Percentiles rank a stretch among this genome's conserved stretches.
phyloP scores from a whole-genome alignment of 164 flowering plant genomes.

The Warburgia ugandensis region DNA sequence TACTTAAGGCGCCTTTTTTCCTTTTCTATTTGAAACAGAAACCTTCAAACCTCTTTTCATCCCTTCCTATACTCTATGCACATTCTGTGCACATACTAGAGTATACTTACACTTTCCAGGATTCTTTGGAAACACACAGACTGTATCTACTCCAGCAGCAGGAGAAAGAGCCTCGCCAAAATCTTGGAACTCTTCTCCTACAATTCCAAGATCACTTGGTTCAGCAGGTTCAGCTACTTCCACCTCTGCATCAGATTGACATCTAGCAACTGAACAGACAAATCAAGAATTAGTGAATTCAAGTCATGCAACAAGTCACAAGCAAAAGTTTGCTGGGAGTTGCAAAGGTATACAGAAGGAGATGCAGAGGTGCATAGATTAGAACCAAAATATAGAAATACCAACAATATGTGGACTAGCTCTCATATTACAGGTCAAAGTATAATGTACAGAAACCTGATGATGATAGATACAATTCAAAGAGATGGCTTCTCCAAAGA shows the following conservation, averaged over 20 bases:
- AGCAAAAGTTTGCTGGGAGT: background rate
- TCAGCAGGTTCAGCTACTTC: constrained; percentile 41
- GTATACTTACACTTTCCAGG: constrained; percentile 41
- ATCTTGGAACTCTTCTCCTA: constrained; percentile 62
- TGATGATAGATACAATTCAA: no score
- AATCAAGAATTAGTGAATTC: background rate
- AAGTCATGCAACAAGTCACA: background rate
- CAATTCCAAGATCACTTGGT: constrained; percentile 62
- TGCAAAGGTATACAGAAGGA: background rate
- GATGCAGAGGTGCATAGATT: no score
- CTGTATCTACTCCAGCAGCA: constrained; percentile 81
- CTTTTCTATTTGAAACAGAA: no score
- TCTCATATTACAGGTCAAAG: no score
- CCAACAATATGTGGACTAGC: no score
- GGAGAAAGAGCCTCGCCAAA: constrained; percentile 51
- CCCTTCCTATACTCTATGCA: no score
- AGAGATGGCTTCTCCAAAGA: no score
- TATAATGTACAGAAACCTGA: no score
- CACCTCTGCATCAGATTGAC: constrained; percentile 51
- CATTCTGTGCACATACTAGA: no score
- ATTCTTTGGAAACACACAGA: constrained; percentile 80
- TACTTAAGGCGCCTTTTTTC: no score
- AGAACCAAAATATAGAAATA: no score
- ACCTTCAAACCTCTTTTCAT: no score
- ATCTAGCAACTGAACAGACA: constrained; percentile 50